Percentiles rank a stretch among this genome's conserved stretches.
Conservation (phyloP, 2,329 filamentous ascomycete genomes). For the Neofusicoccum parvum region DNA sequence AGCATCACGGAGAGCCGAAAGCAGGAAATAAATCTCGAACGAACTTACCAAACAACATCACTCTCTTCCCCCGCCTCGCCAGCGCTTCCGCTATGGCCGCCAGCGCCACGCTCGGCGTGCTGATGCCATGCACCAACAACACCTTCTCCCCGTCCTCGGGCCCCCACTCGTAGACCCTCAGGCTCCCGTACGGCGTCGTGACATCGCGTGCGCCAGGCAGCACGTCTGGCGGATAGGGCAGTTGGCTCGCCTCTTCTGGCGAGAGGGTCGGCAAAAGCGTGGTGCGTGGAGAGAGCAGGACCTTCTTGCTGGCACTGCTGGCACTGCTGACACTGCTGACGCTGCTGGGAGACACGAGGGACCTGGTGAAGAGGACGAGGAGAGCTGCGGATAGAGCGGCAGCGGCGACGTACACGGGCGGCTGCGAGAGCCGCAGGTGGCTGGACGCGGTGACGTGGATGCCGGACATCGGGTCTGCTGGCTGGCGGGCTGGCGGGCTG, state of each 20-base stretch:
- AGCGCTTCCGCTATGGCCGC: slow-evolving; percentile 67
- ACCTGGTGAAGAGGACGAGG: slow-evolving; percentile 26
- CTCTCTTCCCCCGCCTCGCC: slow-evolving; percentile 67
- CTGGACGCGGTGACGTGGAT: background rate
- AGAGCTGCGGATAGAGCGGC: background rate
- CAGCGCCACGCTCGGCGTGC: slow-evolving; percentile 72
- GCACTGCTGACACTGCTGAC: slow-evolving; percentile 20
- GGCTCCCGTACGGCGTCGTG: slow-evolving; percentile 67
- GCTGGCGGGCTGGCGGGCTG: background rate
- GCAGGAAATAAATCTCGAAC: too few species aligned
- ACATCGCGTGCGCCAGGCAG: slow-evolving; percentile 72
- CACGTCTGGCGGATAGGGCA: slow-evolving; percentile 68
- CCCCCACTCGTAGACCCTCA: slow-evolving; percentile 80
- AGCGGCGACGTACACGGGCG: background rate
- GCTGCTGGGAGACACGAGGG: slow-evolving; percentile 24
- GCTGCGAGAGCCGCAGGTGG: background rate
- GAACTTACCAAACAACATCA: slow-evolving; percentile 71
- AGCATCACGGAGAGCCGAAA: too few species aligned
- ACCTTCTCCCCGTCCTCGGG: slow-evolving; percentile 71
- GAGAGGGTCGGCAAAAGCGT: slow-evolving; percentile 32
- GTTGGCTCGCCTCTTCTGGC: slow-evolving; percentile 28
- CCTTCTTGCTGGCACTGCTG: slow-evolving; percentile 2
- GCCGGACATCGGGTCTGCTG: background rate
- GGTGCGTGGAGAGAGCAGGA: slow-evolving; percentile 31
- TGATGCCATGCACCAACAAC: slow-evolving; percentile 78